phyloP scores from a whole-genome alignment of 1,284 basidiomycete genomes.

The Leccinum fuscescens region DNA sequence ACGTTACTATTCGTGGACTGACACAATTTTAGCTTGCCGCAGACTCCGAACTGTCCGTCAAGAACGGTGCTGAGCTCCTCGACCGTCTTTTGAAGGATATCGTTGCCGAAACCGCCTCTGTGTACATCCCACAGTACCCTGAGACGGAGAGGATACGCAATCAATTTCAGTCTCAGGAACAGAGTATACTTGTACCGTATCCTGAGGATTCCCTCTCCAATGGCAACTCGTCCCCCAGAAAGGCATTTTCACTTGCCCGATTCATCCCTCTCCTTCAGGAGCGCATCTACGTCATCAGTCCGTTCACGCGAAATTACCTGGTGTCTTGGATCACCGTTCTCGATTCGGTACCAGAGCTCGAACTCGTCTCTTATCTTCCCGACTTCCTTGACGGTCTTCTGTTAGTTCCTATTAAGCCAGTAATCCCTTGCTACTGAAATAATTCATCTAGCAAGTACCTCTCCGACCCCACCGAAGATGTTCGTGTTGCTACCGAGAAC shows the following conservation, averaged over 20 bases:
- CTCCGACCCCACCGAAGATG: conserved; percentile 92
- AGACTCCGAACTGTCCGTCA: conserved; percentile 94
- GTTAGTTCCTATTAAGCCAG: conserved; percentile 49
- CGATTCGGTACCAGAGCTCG: conserved; percentile 95
- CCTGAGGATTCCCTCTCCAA: conserved; percentile 52
- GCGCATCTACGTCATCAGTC: conserved; percentile 92
- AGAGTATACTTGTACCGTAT: conserved; percentile 64
- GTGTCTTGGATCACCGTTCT: conserved; percentile 96
- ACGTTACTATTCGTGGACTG: conserved; percentile 11
- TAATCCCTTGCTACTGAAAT: conserved; percentile 14
- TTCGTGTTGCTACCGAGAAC: conserved; percentile 89
- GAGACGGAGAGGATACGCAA: conserved; percentile 71
- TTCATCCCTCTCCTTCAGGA: conserved; percentile 95
- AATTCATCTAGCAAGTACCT: conserved; percentile 76
- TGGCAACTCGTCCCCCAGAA: conserved; percentile 48
- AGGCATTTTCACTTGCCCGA: conserved; percentile 90
- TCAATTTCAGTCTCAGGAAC: conserved; percentile 39
- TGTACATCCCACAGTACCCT: conserved; percentile 88
- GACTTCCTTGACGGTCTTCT: conserved; percentile 92
- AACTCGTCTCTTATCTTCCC: conserved; percentile 91
- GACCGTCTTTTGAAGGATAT: conserved; percentile 97
- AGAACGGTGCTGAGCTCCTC: conserved; percentile 98
- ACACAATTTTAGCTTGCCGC: conserved; percentile 75
- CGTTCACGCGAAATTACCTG: conserved; percentile 94
- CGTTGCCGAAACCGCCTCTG: conserved; percentile 93